Percentiles rank a stretch among this genome's conserved stretches.
These are phyloP conservation scores for Salvia splendens DNA, from an alignment of 257 asterid genomes.

Conservation along the genomic window DNA sequence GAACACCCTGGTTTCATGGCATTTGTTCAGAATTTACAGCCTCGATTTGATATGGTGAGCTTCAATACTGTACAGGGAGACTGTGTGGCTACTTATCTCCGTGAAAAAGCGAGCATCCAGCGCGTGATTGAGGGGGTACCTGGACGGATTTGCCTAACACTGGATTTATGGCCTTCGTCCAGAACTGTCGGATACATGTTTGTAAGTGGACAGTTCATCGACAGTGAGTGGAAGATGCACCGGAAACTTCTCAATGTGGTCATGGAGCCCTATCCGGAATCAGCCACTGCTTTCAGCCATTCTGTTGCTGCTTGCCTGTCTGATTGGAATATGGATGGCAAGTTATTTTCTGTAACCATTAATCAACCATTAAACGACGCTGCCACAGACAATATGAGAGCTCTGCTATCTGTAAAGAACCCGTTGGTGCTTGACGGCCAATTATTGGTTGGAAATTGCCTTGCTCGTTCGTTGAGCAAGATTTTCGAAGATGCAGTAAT, in stretches of 20 bases:
- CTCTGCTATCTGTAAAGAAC: conserved; percentile 82
- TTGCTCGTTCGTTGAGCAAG: conserved; percentile 73
- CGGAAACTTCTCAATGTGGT: conserved; percentile 78
- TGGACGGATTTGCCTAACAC: conserved; percentile 76
- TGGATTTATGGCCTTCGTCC: conserved; percentile 84
- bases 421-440: conserved; percentile 82
- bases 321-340: conserved; percentile 88
- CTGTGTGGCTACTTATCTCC: conserved; percentile 80
- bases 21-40: conserved; percentile 84
- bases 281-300: conserved; percentile 83
- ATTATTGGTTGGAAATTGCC: conserved; percentile 70
- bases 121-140: conserved; percentile 76
- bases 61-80: conserved; percentile 92
- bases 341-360: conserved; percentile 73
- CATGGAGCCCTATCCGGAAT: conserved; percentile 89
- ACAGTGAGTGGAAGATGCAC: conserved; percentile 88
- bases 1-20: conserved; percentile 93
- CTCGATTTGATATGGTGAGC: conserved; percentile 92
- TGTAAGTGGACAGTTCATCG: conserved; percentile 80
- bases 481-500: conserved; percentile 64
- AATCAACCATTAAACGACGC: conserved; percentile 63
- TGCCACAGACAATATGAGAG: conserved; percentile 66
- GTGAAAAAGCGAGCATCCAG: conserved; percentile 76
- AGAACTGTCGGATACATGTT: conserved; percentile 67
- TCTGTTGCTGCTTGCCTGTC: conserved; percentile 87